A percentile compares a stretch with the other conserved stretches of the same genome.
phyloP scores from a whole-genome alignment of 2,329 filamentous ascomycete species.

The Cladosporium sp. region DNA sequence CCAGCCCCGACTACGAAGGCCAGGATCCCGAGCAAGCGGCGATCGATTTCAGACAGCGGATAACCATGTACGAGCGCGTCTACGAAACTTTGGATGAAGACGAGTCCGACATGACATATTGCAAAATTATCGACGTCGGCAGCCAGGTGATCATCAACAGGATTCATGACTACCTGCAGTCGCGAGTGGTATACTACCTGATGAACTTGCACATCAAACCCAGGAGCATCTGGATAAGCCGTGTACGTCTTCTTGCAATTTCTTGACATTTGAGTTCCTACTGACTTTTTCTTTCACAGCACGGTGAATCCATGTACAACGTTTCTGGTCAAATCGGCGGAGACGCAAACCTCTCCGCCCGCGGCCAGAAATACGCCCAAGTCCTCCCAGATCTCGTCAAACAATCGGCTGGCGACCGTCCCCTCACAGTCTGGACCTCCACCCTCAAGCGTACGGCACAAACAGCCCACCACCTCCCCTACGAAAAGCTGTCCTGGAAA shows the following conservation, averaged over 20 bases:
- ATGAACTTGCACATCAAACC: constrained; percentile 99
- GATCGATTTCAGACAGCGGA: constrained; percentile 87
- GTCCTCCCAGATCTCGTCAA: constrained; percentile 82
- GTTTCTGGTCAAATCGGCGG: constrained; percentile 88
- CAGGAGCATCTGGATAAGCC: constrained; percentile 91
- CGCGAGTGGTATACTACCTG: constrained; percentile 93
- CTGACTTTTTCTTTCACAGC: constrained; percentile 52
- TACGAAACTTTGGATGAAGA: constrained; percentile 92
- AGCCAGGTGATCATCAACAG: constrained; percentile 97
- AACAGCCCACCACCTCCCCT: constrained; percentile 82
- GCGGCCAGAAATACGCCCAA: constrained; percentile 83
- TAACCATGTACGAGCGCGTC: constrained; percentile 95
- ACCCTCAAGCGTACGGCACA: constrained; percentile 84
- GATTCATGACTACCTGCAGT: constrained; percentile 95
- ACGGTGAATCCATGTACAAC: constrained; percentile 94
- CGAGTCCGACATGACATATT: constrained; percentile 85
- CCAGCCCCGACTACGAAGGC: constrained; percentile 89
- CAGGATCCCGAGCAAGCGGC: constrained; percentile 92
- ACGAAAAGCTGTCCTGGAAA: constrained; percentile 98
- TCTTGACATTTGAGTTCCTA: not conserved
- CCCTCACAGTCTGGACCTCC: constrained; percentile 73
- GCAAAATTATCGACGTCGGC: constrained; percentile 96
- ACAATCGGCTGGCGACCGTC: constrained; percentile 77
- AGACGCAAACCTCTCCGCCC: constrained; percentile 80
- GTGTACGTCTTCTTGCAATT: constrained; percentile 42